Conservation (phyloP, 176 grass and related monocot species). For the Hordeum marinum region DNA sequence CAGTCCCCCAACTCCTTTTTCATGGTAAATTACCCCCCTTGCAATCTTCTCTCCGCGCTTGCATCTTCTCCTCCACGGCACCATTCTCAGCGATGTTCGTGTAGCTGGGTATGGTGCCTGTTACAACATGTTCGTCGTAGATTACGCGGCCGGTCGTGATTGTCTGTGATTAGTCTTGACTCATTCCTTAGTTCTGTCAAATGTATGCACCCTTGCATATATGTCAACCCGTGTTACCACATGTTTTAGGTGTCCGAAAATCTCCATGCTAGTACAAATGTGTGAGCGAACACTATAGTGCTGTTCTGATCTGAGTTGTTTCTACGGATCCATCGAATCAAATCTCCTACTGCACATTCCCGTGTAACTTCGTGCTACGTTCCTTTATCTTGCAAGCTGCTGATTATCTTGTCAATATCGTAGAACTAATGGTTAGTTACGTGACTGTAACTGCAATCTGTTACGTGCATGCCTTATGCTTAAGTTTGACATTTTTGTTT, state of each 20-base stretch:
- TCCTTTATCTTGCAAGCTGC: neutral
- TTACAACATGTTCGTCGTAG: no score
- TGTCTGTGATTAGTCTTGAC: neutral
- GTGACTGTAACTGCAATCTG: neutral
- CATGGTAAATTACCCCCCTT: conserved; percentile 37
- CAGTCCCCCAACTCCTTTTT: conserved; percentile 86
- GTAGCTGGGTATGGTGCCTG: neutral
- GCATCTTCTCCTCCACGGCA: neutral
- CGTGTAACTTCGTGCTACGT: neutral
- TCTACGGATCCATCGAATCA: neutral
- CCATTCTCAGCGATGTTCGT: neutral
- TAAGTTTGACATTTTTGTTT: neutral
- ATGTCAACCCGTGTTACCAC: neutral
- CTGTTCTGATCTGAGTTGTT: neutral
- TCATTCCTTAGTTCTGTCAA: neutral
- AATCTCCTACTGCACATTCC: neutral
- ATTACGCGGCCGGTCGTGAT: neutral
- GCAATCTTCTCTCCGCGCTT: no score
- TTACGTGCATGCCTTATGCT: neutral
- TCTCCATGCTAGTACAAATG: neutral
- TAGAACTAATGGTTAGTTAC: neutral
- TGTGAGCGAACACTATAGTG: neutral
- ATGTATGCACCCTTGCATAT: neutral
- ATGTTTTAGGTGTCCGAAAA: neutral
- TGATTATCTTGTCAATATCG: no score